Evolutionary conservation across 768 basidiomycete genomes (phyloP).

Genomic region (Collybiopsis luxurians): DNA sequence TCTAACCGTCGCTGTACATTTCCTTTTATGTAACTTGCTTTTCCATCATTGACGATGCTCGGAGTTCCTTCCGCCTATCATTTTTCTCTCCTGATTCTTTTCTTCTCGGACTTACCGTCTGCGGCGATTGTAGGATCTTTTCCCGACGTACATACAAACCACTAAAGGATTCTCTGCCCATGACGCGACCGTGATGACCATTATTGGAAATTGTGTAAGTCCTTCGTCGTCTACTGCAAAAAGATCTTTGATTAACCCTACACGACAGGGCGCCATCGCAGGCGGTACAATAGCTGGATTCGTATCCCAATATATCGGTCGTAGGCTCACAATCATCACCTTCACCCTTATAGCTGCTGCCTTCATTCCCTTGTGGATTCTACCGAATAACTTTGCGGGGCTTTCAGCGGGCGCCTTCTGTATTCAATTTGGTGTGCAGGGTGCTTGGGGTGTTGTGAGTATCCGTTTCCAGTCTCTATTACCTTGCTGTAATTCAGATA

Average conservation of each 20-base stretch:
- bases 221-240: background rate
- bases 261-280: conserved; percentile 29
- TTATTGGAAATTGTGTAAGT: conserved; percentile 70
- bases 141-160: conserved; percentile 69
- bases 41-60: too few species aligned
- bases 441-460: conserved; percentile 84
- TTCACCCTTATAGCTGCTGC: conserved; percentile 55
- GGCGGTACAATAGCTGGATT: conserved; percentile 75
- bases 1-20: background rate
- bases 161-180: conserved; percentile 60
- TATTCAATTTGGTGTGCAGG: conserved; percentile 86
- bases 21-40: background rate
- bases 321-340: conserved; percentile 74
- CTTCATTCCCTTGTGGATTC: conserved; percentile 81
- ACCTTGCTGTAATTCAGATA: conserved; percentile 28
- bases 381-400: conserved; percentile 64
- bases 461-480: conserved; percentile 19
- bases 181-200: conserved; percentile 70
- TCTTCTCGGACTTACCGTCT: background rate
- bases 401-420: conserved; percentile 86
- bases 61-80: background rate
- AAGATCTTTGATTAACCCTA: background rate
- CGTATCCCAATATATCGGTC: conserved; percentile 72
- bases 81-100: background rate
- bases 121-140: conserved; percentile 50